Conservation (phyloP, 148 eudicot species). For the Silene conica region DNA sequence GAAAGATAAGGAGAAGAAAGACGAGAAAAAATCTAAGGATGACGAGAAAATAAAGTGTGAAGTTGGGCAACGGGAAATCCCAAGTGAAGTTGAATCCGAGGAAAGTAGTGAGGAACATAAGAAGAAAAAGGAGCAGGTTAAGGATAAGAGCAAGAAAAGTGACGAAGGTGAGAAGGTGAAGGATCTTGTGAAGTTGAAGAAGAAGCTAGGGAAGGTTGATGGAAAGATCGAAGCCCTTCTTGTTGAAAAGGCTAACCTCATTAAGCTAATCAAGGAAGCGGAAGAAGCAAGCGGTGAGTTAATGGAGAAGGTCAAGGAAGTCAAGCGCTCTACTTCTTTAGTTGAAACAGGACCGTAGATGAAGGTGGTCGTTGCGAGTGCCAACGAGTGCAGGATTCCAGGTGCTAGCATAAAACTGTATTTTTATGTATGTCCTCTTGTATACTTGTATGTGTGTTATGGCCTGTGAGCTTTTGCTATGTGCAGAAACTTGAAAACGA, state of each 20-base stretch:
- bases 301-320: conserved; percentile 38
- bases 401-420: conserved; percentile 1
- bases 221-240: conserved; percentile 66
- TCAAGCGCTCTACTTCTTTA: conserved; percentile 10
- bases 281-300: conserved; percentile 35
- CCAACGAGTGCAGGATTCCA: conserved; percentile 2
- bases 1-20: conserved; percentile 15
- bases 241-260: conserved; percentile 49
- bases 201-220: conserved; percentile 58
- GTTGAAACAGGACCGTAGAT: conserved; percentile 14
- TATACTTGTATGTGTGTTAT: conserved; percentile 4
- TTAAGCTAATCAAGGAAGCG: conserved; percentile 44
- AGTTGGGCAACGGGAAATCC: conserved; percentile 21
- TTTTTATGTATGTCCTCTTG: conserved; percentile 4
- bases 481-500: neutral
- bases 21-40: too few relatives aligned
- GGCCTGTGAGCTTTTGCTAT: conserved; percentile 3
- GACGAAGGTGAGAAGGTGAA: conserved; percentile 41
- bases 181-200: conserved; percentile 56
- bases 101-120: conserved; percentile 24
- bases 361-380: conserved; percentile 2
- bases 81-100: conserved; percentile 21
- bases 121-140: conserved; percentile 32
- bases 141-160: conserved; percentile 34
- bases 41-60: conserved; percentile 19